Percentiles rank a stretch among this genome's conserved stretches.
Conservation (phyloP, 805 yeast genomes). For the Candida cerambycidarum region DNA sequence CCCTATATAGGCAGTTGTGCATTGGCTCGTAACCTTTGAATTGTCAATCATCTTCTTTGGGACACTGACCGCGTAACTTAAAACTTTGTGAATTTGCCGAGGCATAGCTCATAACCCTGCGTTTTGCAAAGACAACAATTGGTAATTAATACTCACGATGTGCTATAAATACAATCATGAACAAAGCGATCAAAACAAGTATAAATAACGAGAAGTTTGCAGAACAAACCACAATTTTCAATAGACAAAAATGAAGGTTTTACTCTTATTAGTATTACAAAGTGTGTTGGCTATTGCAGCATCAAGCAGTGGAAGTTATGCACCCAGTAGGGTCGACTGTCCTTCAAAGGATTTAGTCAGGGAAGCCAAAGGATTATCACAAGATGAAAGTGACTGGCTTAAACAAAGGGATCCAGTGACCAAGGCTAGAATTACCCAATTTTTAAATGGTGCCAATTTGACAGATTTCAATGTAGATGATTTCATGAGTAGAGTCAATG, state of each 20-base stretch:
- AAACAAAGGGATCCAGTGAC: conserved; percentile 46
- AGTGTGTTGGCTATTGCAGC: neutral
- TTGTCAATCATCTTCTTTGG: too few species aligned
- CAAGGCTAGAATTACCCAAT: conserved; percentile 43
- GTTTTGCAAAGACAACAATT: too few species aligned
- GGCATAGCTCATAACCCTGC: too few species aligned
- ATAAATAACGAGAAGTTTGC: too few species aligned
- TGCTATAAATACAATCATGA: too few species aligned
- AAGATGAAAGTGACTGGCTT: conserved; percentile 54
- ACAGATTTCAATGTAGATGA: conserved; percentile 47
- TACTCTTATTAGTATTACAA: neutral
- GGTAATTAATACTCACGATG: too few species aligned
- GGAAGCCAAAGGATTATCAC: conserved; percentile 47
- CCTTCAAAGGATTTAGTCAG: conserved; percentile 45
- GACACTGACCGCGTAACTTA: too few species aligned
- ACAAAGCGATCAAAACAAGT: too few species aligned
- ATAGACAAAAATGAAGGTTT: neutral
- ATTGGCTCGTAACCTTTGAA: too few species aligned
- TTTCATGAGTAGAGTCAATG: conserved; percentile 28
- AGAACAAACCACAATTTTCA: too few species aligned
- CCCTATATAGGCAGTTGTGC: too few species aligned
- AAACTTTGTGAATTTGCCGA: too few species aligned
- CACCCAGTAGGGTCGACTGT: conserved; percentile 58
- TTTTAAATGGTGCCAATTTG: conserved; percentile 45
- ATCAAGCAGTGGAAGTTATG: conserved; percentile 42